Evolutionary conservation across 1,284 basidiomycete species (phyloP).

Genomic region (Golubevia pallescens): DNA sequence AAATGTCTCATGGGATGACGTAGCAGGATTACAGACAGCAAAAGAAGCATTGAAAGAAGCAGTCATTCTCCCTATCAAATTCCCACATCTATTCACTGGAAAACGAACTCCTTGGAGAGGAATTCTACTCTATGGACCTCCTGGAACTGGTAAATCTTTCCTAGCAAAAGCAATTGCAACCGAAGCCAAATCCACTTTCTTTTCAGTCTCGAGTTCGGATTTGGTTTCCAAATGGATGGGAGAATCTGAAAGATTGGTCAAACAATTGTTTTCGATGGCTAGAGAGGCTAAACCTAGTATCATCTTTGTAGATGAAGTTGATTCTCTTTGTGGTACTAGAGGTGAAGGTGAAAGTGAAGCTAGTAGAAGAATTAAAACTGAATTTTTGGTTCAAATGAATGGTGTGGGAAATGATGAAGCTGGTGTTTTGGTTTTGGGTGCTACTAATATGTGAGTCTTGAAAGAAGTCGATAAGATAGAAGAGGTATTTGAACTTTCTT

Average conservation of each 20-base stretch:
- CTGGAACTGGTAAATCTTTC: slow-evolving; percentile 60
- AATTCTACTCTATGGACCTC: slow-evolving; percentile 62
- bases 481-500: too few species aligned
- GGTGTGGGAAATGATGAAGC: slow-evolving; percentile 62
- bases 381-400: slow-evolving; percentile 64
- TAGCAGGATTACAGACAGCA: slow-evolving; percentile 57
- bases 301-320: slow-evolving; percentile 64
- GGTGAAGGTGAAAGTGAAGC: slow-evolving; percentile 62
- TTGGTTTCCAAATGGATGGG: slow-evolving; percentile 64
- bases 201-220: slow-evolving; percentile 60
- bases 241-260: slow-evolving; percentile 60
- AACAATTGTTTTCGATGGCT: slow-evolving; percentile 64
- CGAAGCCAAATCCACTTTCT: slow-evolving; percentile 60
- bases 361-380: slow-evolving; percentile 60
- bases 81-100: slow-evolving; percentile 62
- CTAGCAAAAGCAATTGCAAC: slow-evolving; percentile 64
- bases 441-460: slow-evolving; percentile 49
- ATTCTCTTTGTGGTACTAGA: slow-evolving; percentile 62
- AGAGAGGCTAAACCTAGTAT: slow-evolving; percentile 61
- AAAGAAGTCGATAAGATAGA: too few species aligned
- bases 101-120: slow-evolving; percentile 62
- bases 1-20: slow-evolving; percentile 62
- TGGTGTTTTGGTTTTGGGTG: slow-evolving; percentile 59
- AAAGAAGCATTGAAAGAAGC: slow-evolving; percentile 64
- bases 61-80: slow-evolving; percentile 62